phyloP scores from a whole-genome alignment of 768 basidiomycete genomes.

The Trametopsis cervina region DNA sequence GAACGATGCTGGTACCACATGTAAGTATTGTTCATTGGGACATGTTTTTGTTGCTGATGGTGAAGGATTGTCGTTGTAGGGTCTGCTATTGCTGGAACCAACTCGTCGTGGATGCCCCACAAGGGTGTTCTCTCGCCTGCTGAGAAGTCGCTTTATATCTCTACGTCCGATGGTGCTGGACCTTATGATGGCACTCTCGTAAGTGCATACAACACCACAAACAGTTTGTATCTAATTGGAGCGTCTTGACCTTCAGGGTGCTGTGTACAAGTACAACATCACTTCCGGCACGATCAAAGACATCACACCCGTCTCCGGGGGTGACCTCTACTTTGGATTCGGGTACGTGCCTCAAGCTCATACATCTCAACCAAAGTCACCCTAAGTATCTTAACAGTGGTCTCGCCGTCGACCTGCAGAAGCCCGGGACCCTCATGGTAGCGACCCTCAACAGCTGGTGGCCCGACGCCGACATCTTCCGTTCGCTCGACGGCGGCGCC shows the following conservation, averaged over 20 bases:
- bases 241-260: slow-evolving; percentile 13
- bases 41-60: no score
- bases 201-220: background rate
- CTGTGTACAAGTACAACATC: slow-evolving; percentile 39
- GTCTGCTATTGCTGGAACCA: slow-evolving; percentile 51
- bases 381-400: slow-evolving; percentile 23
- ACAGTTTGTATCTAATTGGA: background rate
- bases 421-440: slow-evolving; percentile 61
- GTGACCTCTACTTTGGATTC: slow-evolving; percentile 55
- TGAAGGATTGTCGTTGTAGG: no score
- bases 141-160: slow-evolving; percentile 52
- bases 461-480: slow-evolving; percentile 62
- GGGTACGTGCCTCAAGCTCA: slow-evolving; percentile 23
- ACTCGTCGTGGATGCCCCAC: slow-evolving; percentile 53
- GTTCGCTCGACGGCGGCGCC: slow-evolving; percentile 48
- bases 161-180: slow-evolving; percentile 53
- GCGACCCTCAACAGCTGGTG: slow-evolving; percentile 43
- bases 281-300: slow-evolving; percentile 48
- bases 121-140: slow-evolving; percentile 57
- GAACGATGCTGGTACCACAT: slow-evolving; percentile 49
- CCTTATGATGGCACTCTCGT: slow-evolving; percentile 52
- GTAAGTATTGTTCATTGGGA: slow-evolving; percentile 27
- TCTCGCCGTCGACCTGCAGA: slow-evolving; percentile 51
- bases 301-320: slow-evolving; percentile 56
- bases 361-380: background rate